phyloP scores from a whole-genome alignment of 2,329 filamentous ascomycete genomes.

The Aspergillus aculeatus region DNA sequence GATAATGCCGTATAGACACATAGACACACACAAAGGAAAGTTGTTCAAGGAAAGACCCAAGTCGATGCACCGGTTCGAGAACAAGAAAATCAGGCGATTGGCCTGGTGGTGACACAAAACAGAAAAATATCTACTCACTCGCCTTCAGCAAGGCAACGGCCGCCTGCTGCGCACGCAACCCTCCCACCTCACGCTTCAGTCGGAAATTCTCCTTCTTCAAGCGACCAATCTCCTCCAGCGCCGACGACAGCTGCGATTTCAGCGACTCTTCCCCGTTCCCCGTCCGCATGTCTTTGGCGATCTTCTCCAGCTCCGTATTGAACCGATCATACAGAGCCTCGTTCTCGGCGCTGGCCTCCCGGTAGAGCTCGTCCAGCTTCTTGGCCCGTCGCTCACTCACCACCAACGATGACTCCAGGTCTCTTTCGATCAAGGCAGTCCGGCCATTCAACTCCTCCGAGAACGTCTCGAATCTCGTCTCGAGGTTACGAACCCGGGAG shows the following conservation, averaged over 20 bases:
- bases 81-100: not conserved
- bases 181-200: slow-evolving; percentile 77
- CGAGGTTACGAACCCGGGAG: slow-evolving; percentile 64
- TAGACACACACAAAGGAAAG: not conserved
- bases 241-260: slow-evolving; percentile 67
- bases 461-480: slow-evolving; percentile 62
- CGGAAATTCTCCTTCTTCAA: slow-evolving; percentile 83
- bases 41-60: no score
- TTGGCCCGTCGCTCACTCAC: slow-evolving; percentile 75
- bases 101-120: not conserved
- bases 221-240: slow-evolving; percentile 72
- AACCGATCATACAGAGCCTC: slow-evolving; percentile 89
- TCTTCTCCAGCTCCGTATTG: slow-evolving; percentile 83
- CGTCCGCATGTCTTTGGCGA: slow-evolving; percentile 71
- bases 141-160: slow-evolving; percentile 32
- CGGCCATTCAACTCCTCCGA: slow-evolving; percentile 60
- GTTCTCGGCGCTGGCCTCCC: slow-evolving; percentile 84
- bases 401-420: slow-evolving; percentile 69
- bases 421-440: slow-evolving; percentile 64
- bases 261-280: slow-evolving; percentile 79
- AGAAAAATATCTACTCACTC: slow-evolving; percentile 23
- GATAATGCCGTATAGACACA: not conserved
- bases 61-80: not conserved
- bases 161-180: slow-evolving; percentile 55
- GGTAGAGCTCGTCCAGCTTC: slow-evolving; percentile 83